Evolutionary conservation across 2,329 filamentous ascomycete genomes (phyloP), one percentile per base, ranked within the genome.

Genomic region (Elsinoe necatrix): DNA sequence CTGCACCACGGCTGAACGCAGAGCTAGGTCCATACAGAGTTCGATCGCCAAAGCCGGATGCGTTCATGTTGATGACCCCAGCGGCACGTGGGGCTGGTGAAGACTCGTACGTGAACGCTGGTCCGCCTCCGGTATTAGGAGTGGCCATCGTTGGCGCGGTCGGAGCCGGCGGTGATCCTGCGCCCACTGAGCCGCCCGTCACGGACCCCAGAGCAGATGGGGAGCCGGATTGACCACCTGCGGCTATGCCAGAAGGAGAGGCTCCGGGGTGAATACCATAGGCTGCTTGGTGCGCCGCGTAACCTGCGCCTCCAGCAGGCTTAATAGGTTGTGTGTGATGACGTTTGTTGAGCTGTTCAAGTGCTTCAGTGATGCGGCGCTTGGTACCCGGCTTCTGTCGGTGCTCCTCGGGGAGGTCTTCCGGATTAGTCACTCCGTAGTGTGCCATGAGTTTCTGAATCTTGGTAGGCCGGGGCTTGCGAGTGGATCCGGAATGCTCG

Each of bases 391-490:
- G 84, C 68, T 95, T 95, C 3, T 87, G 83, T 61, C 88, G 85
- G 60, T 91, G 80, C 62, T 87, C 83, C 60, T 90, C 84, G 0
- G 93, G 93, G 3, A 98, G 78, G 63, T 96, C 88, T 55, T 97
- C 92, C 0, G 89, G 89, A 63, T 95, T 89, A 2, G 91, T 85
- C 11, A 97, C 89, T 1, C 90, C 91, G 60, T 93, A 83, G 64
- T 93, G 86, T 1, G 84, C 84, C 77, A 98, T 86, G 65, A 97
- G 81, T 74, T 96, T 97, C 70, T 97, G 92, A 62, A 96, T 82
- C 72, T 98, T 98, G 0, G 93, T 98, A 7, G 93, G 93, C 7
- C 93, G 84, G 39, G 93, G 93, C 71, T 98, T 98, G 58, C 93
- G 82, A 3, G 93, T 98, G 51, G 91, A 96, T 61, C 91, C 81